Evolutionary conservation across 129 eudicot species (phyloP).

Genomic region (Sambucus nigra): DNA sequence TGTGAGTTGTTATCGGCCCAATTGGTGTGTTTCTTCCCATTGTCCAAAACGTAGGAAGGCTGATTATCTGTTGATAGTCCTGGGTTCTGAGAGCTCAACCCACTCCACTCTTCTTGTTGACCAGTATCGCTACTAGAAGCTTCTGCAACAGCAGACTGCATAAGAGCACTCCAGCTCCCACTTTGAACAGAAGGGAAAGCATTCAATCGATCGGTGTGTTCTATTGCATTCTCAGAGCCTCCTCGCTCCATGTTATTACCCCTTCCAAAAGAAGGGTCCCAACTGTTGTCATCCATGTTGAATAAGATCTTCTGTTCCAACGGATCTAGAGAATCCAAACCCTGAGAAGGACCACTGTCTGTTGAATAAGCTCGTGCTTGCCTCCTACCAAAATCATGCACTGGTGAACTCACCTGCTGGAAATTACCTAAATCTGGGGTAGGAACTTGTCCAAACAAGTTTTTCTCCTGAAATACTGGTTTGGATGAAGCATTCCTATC

Average conservation of each 20-base stretch:
- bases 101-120: constrained; percentile 75
- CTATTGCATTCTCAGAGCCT: constrained; percentile 27
- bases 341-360: constrained; percentile 24
- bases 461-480: constrained; percentile 23
- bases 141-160: constrained; percentile 63
- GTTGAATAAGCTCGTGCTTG: constrained; percentile 33
- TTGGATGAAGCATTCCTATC: constrained; percentile 13
- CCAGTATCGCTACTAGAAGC: constrained; percentile 56
- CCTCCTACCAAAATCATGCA: constrained; percentile 19
- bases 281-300: constrained; percentile 32
- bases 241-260: constrained; percentile 17
- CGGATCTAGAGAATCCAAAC: constrained; percentile 45
- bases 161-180: constrained; percentile 73
- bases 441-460: constrained; percentile 38
- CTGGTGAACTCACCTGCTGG: constrained; percentile 19
- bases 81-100: constrained; percentile 60
- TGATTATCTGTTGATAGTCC: constrained; percentile 40
- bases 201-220: constrained; percentile 23
- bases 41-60: constrained; percentile 26
- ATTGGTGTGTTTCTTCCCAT: constrained; percentile 29
- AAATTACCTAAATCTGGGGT: constrained; percentile 23
- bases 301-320: constrained; percentile 60
- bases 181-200: constrained; percentile 48
- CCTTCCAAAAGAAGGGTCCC: constrained; percentile 33
- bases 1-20: constrained; percentile 37